A percentile compares a stretch with the other conserved stretches of the same genome.
Conservation (phyloP, 257 asterid genomes). For the Solanum pennellii region DNA sequence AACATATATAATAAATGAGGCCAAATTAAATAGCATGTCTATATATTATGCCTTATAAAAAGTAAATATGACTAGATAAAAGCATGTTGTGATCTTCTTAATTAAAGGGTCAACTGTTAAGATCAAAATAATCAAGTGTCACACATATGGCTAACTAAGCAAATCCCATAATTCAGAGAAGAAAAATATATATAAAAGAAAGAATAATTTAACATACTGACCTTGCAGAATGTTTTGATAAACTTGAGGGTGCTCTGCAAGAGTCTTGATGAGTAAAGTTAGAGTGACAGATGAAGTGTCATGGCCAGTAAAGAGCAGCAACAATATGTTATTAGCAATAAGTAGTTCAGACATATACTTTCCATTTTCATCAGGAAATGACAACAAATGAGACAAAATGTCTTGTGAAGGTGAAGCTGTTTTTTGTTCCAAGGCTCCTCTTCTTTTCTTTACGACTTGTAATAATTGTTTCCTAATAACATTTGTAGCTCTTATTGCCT, state of each 20-base stretch:
- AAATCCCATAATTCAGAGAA: background rate
- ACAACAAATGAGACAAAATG: constrained; percentile 60
- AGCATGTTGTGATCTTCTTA: too few species aligned
- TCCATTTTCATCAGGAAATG: constrained; percentile 41
- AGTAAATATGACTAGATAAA: too few species aligned
- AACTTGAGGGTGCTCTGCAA: constrained; percentile 51
- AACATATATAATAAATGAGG: too few species aligned
- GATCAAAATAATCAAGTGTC: too few species aligned
- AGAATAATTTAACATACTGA: background rate
- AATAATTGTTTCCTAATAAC: constrained; percentile 33
- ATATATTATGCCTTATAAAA: too few species aligned
- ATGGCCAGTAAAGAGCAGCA: constrained; percentile 68
- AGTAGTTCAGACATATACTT: constrained; percentile 50
- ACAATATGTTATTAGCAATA: constrained; percentile 50
- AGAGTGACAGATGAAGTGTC: constrained; percentile 63
- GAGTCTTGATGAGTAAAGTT: constrained; percentile 43
- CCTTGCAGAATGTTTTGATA: constrained; percentile 50
- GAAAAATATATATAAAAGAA: background rate
- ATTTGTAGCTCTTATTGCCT: constrained; percentile 34
- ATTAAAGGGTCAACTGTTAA: too few species aligned
- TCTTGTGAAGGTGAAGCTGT: constrained; percentile 37
- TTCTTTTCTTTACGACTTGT: constrained; percentile 39
- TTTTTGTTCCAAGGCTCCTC: constrained; percentile 25
- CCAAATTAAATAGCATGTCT: too few species aligned
- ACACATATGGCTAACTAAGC: background rate